Conservation (phyloP, 352 stramenopile species). For the Globisporangium middletonii region DNA sequence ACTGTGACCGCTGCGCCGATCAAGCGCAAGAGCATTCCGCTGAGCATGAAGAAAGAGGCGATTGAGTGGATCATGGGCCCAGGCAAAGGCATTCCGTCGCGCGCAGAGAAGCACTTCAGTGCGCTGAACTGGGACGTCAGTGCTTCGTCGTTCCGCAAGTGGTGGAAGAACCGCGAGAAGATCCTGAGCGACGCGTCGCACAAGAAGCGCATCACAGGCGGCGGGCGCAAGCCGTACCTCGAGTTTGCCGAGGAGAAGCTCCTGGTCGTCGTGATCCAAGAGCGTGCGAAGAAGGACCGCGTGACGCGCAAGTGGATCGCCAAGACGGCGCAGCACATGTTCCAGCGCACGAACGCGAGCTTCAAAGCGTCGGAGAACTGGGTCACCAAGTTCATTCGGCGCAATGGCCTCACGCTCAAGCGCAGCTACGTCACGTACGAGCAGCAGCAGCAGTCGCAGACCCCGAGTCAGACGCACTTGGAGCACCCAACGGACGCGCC, state of each 20-base stretch:
- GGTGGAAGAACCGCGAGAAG: conserved; percentile 82
- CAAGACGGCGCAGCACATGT: conserved; percentile 82
- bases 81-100: conserved; percentile 61
- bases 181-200: conserved; percentile 62
- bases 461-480: conserved; percentile 3
- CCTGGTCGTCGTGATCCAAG: conserved; percentile 68
- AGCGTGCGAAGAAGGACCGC: conserved; percentile 70
- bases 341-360: conserved; percentile 57
- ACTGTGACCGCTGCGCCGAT: conserved; percentile 10
- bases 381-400: conserved; percentile 80
- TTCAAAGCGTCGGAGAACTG: conserved; percentile 83
- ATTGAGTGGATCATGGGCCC: conserved; percentile 76
- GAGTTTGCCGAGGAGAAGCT: conserved; percentile 66
- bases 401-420: conserved; percentile 71
- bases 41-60: conserved; percentile 81
- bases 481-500: too few species aligned
- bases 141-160: conserved; percentile 75
- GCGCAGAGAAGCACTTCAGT: conserved; percentile 69
- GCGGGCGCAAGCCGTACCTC: conserved; percentile 64
- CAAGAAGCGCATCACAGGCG: conserved; percentile 70
- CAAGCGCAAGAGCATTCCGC: conserved; percentile 67
- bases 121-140: conserved; percentile 69
- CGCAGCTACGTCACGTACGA: conserved; percentile 75
- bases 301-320: conserved; percentile 82
- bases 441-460: conserved; percentile 18